A percentile compares a stretch with the other conserved stretches of the same genome.
phyloP scores from a whole-genome alignment of 176 grass and related monocot genomes.

The Musa itinerans region DNA sequence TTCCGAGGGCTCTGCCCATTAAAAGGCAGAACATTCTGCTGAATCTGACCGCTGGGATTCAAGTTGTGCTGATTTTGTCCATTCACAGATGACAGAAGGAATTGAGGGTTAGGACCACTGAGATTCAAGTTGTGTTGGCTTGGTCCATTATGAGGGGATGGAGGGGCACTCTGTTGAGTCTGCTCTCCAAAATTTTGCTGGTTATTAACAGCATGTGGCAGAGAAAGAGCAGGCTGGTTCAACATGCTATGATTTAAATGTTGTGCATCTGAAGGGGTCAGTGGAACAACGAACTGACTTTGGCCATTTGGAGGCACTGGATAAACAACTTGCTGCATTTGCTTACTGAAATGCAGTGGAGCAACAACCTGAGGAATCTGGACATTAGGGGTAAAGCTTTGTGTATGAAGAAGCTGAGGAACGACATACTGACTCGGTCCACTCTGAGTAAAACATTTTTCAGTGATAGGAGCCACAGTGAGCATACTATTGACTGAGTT shows the following conservation, averaged over 20 bases:
- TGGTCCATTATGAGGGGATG: conserved; percentile 10
- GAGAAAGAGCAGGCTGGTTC: conserved; percentile 27
- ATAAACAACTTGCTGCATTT: conserved; percentile 34
- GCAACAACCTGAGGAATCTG: conserved; percentile 37
- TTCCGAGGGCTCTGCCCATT: conserved; percentile 29
- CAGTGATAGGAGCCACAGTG: conserved; percentile 9
- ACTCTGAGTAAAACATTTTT: conserved; percentile 30
- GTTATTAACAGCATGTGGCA: conserved; percentile 29
- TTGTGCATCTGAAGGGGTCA: conserved; percentile 22
- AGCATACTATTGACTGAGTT: conserved; percentile 15
- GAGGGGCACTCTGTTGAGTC: conserved; percentile 26
- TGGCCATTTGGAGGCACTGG: conserved; percentile 35
- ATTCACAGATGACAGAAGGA: conserved; percentile 23
- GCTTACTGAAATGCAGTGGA: conserved; percentile 31
- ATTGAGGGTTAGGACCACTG: conserved; percentile 34
- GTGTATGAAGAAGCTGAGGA: conserved; percentile 25
- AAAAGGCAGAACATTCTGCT: conserved; percentile 2
- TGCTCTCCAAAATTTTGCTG: conserved; percentile 37
- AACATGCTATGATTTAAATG: conserved; percentile 40
- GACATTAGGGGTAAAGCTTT: conserved; percentile 25
- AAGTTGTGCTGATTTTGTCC: conserved; percentile 6
- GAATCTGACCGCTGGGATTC: conserved; percentile 1
- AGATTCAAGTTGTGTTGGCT: conserved; percentile 34
- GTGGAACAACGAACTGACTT: conserved; percentile 33
- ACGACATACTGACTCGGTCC: conserved; percentile 26